A percentile compares a stretch with the other conserved stretches of the same genome.
Conservation (phyloP, 169 alveolate genomes). For the Plasmodium ovale region DNA sequence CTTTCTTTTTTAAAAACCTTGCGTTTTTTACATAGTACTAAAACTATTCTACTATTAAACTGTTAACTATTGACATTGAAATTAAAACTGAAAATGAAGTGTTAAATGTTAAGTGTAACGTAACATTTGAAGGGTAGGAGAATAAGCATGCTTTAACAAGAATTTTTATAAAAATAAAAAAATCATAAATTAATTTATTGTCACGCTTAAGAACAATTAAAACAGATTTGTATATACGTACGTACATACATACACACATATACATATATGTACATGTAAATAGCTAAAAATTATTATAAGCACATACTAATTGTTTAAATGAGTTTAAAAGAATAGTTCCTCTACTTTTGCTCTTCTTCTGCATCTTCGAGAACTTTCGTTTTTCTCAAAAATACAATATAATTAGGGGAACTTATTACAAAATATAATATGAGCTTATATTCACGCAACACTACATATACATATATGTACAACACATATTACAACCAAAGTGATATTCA, state of each 20-base stretch:
- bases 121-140: conserved; percentile 19
- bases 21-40: neutral
- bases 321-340: too few species aligned
- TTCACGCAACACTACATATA: conserved; percentile 14
- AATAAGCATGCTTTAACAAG: conserved; percentile 16
- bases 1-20: neutral
- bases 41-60: neutral
- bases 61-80: neutral
- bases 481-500: too few species aligned
- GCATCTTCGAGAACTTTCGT: neutral
- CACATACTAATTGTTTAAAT: neutral
- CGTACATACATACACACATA: conserved; percentile 1
- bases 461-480: conserved; percentile 10
- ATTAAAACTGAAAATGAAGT: too few species aligned
- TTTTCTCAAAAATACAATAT: neutral
- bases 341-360: neutral
- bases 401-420: too few species aligned
- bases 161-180: conserved; percentile 16
- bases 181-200: conserved; percentile 17
- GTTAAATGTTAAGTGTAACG: too few species aligned
- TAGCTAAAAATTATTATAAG: too few species aligned
- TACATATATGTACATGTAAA: too few species aligned
- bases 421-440: neutral
- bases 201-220: conserved; percentile 20
- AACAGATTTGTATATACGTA: too few species aligned